Evolutionary conservation across 73 alveolate genomes (phyloP), one percentile per base, ranked within the genome.

Genomic region (Paraurostyla sp.): DNA sequence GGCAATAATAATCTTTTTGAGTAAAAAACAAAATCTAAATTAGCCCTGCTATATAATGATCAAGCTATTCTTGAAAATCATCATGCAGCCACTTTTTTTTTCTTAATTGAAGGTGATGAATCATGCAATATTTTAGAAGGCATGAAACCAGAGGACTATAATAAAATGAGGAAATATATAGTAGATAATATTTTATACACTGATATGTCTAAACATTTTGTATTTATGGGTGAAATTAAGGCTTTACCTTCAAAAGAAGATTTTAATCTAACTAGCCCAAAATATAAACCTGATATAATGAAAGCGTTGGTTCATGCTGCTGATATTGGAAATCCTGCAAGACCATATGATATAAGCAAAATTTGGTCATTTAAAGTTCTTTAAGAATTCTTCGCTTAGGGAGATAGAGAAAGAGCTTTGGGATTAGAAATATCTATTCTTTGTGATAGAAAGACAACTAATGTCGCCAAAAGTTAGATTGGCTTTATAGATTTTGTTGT

Each of bases 401-500:
- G 99, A 33, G 99, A 97, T 68, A 59, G 83, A 76, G 99, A 98
- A 90, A 94, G 94, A 81, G 80, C 80, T 38, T 49, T 89, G 45
- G 98, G 98, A 6, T 85, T 97, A n/a, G 97, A 97, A 33, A 90
- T 98, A 41, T 80, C 99, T 23, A 78, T 91, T 84, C 89, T 93
- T 45, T 95, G 97, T 88, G 99, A 98, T 90, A 96, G 99, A 89
- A 71, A 95, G 78, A 97, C 97, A 42, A 95, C 97, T 18, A 97
- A 96, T 75, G 87, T 94, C 30, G 97, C 97, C 36, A 92, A 95
- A 80, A 87, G 97, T 15, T 95, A 97, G 92, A 91, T 96, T 30
- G 99, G 99, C 27, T 98, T 97, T 91, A 93, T 97, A 32, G 97
- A 97, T 59, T 97, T 90, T 91, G 94, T 98, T 42, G 97, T 93